These are phyloP conservation scores for Kuraishia capsulata DNA, from an alignment of 805 yeast genomes.

Conservation along the genomic window DNA sequence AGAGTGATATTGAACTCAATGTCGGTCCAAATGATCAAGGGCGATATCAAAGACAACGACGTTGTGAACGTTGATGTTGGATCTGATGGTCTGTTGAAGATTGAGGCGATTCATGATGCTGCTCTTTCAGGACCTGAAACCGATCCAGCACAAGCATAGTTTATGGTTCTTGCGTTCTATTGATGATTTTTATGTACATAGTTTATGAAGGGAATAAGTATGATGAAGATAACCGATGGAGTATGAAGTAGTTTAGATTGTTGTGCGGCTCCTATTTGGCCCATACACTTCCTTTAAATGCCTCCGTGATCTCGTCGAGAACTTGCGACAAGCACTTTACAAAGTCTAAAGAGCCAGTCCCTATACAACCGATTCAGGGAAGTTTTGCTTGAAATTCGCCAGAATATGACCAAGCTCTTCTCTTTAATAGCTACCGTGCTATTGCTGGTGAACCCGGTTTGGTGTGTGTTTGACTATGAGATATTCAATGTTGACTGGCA, in stretches of 20 bases:
- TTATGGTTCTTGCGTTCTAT: background rate
- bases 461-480: conserved; percentile 29
- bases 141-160: background rate
- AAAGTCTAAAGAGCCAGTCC: no score
- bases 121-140: background rate
- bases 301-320: background rate
- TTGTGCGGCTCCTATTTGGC: background rate
- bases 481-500: conserved; percentile 52
- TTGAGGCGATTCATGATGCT: background rate
- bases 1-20: conserved; percentile 80
- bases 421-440: background rate
- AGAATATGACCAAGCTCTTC: no score
- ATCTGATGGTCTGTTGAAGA: conserved; percentile 20
- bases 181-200: no score
- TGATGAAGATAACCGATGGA: background rate
- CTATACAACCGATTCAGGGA: no score
- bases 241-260: background rate
- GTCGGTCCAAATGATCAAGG: conserved; percentile 72
- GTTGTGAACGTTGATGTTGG: conserved; percentile 39
- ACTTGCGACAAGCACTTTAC: background rate
- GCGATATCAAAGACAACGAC: conserved; percentile 58
- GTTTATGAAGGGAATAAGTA: no score
- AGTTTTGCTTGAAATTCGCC: no score
- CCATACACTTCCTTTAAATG: background rate
- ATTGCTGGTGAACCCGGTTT: conserved; percentile 5